phyloP scores from a whole-genome alignment of 331 rosid genomes.

The Telfairia occidentalis region DNA sequence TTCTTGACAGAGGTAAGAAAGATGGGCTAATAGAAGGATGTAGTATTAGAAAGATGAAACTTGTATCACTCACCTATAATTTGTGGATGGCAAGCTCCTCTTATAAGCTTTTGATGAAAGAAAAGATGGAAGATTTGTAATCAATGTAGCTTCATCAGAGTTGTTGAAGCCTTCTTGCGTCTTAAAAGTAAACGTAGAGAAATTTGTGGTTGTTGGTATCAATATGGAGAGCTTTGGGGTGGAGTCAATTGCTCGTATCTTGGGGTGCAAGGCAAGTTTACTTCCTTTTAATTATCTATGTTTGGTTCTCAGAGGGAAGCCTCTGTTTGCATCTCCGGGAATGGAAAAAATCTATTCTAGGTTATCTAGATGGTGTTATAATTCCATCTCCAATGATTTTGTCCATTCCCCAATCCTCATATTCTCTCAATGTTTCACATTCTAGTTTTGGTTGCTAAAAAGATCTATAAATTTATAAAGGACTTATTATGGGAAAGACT shows the following conservation, averaged over 20 bases:
- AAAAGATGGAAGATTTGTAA: background rate
- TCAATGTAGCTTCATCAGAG: too few species aligned
- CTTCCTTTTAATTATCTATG: background rate
- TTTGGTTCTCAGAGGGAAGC: background rate
- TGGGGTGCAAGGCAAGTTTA: background rate
- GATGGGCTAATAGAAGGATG: background rate
- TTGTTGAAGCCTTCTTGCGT: background rate
- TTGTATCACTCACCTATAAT: background rate
- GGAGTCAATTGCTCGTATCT: background rate
- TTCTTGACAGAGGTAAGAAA: background rate
- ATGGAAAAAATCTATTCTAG: background rate
- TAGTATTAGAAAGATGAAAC: background rate
- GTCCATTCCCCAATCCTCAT: background rate
- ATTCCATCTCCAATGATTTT: background rate
- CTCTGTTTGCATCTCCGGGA: background rate
- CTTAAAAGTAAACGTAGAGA: background rate
- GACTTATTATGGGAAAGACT: background rate
- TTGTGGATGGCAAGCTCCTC: background rate
- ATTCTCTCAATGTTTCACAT: background rate
- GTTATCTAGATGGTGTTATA: background rate
- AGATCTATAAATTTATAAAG: background rate
- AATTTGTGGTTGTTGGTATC: background rate
- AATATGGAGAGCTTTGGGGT: background rate
- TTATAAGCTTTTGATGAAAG: background rate
- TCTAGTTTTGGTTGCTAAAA: background rate